Evolutionary conservation across 2,329 filamentous ascomycete species (phyloP).

Genomic region (Rachicladosporium sp.): DNA sequence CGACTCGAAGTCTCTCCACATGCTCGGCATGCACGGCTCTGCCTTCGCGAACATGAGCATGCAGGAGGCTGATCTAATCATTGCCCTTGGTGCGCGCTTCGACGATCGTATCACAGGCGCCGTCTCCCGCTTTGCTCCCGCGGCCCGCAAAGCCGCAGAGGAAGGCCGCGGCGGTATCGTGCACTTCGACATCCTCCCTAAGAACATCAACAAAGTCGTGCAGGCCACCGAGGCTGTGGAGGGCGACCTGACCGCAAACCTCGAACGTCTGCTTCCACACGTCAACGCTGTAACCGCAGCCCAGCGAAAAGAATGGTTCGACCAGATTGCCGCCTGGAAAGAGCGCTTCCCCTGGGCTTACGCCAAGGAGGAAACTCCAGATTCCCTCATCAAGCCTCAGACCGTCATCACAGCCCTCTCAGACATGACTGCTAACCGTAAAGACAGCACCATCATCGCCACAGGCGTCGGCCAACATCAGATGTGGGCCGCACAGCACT

Average conservation of each 20-base stretch:
- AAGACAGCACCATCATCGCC: constrained; percentile 74
- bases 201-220: constrained; percentile 99
- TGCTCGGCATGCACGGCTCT: constrained; percentile 97
- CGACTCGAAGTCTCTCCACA: constrained; percentile 87
- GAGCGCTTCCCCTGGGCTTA: constrained; percentile 77
- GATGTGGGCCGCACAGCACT: constrained; percentile 98
- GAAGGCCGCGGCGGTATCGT: constrained; percentile 88
- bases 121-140: constrained; percentile 77
- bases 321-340: constrained; percentile 85
- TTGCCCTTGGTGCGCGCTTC: constrained; percentile 85
- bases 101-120: constrained; percentile 86
- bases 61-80: constrained; percentile 90
- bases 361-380: constrained; percentile 56
- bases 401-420: constrained; percentile 83
- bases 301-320: constrained; percentile 75
- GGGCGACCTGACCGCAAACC: constrained; percentile 75
- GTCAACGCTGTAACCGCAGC: constrained; percentile 49
- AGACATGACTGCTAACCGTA: constrained; percentile 65
- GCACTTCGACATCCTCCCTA: constrained; percentile 97
- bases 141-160: constrained; percentile 69
- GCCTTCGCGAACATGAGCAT: constrained; percentile 98
- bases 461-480: constrained; percentile 97
- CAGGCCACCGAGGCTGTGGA: constrained; percentile 92
- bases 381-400: constrained; percentile 86
- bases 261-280: constrained; percentile 61